Evolutionary conservation across 106 monocot species (phyloP).

Genomic region (Dioscorea zingiberensis): DNA sequence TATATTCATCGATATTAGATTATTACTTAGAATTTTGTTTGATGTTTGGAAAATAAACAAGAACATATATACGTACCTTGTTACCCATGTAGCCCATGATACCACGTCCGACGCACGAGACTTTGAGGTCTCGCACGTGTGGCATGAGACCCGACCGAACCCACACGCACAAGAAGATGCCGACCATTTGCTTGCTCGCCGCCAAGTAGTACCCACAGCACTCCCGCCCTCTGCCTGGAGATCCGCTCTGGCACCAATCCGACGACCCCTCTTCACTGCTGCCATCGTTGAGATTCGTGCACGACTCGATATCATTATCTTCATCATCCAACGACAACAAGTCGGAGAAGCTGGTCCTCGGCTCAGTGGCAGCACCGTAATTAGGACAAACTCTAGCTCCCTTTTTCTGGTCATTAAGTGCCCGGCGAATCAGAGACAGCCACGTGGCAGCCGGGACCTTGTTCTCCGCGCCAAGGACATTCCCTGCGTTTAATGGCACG

Average conservation of each 20-base stretch:
- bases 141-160: slow-evolving; percentile 36
- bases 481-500: slow-evolving; percentile 71
- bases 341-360: slow-evolving; percentile 68
- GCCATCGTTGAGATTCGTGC: neutral
- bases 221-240: neutral
- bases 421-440: slow-evolving; percentile 50
- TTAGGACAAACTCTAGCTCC: neutral
- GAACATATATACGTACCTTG: slow-evolving; percentile 42
- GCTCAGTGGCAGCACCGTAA: slow-evolving; percentile 4
- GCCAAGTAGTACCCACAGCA: slow-evolving; percentile 36
- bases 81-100: slow-evolving; percentile 97
- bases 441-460: slow-evolving; percentile 51
- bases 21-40: neutral
- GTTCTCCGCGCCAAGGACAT: slow-evolving; percentile 63
- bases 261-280: slow-evolving; percentile 28
- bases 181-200: slow-evolving; percentile 94
- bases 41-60: too few relatives aligned
- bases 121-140: slow-evolving; percentile 42
- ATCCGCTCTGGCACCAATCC: neutral
- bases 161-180: slow-evolving; percentile 88
- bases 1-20: slow-evolving; percentile 11
- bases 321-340: slow-evolving; percentile 35
- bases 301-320: neutral
- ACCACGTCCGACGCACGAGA: slow-evolving; percentile 75
- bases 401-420: slow-evolving; percentile 24